A percentile compares a stretch with the other conserved stretches of the same genome.
Conservation (phyloP, 2,329 filamentous ascomycete genomes). For the Kalaharituber pfeilii region DNA sequence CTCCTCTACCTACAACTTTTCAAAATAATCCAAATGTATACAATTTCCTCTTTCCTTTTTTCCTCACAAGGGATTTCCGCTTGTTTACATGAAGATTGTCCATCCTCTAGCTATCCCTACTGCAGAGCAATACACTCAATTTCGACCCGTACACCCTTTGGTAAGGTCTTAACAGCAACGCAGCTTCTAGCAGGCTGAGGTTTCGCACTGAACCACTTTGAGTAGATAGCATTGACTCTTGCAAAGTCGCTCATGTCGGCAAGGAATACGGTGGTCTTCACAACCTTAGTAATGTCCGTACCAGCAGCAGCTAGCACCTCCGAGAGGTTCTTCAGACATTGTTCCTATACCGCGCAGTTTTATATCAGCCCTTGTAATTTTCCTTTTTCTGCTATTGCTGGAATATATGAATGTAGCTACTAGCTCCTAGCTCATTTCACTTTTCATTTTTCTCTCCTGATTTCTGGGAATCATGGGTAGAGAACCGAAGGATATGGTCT, state of each 20-base stretch:
- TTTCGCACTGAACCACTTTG: constrained; percentile 44
- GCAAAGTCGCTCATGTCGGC: constrained; percentile 81
- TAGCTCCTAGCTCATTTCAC: no score
- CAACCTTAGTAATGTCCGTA: constrained; percentile 58
- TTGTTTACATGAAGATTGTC: no score
- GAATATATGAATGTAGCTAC: no score
- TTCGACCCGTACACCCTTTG: constrained; percentile 72
- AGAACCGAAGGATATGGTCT: no score
- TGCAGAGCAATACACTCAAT: constrained; percentile 73
- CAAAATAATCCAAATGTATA: no score
- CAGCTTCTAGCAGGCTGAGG: constrained; percentile 52
- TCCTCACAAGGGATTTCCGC: no score
- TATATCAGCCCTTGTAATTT: not conserved
- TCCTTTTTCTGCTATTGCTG: no score
- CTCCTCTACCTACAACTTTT: no score
- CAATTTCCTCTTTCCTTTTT: no score
- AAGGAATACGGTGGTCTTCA: constrained; percentile 86
- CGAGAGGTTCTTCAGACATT: constrained; percentile 46
- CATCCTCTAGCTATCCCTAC: constrained; percentile 27
- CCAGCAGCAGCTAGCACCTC: constrained; percentile 70
- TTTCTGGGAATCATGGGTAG: no score
- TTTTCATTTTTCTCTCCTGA: no score
- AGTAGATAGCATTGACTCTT: constrained; percentile 58
- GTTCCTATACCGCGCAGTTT: not conserved
- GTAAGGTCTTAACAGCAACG: constrained; percentile 75